Conservation (phyloP, 305 asterid genomes). For the Fraxinus platypoda region DNA sequence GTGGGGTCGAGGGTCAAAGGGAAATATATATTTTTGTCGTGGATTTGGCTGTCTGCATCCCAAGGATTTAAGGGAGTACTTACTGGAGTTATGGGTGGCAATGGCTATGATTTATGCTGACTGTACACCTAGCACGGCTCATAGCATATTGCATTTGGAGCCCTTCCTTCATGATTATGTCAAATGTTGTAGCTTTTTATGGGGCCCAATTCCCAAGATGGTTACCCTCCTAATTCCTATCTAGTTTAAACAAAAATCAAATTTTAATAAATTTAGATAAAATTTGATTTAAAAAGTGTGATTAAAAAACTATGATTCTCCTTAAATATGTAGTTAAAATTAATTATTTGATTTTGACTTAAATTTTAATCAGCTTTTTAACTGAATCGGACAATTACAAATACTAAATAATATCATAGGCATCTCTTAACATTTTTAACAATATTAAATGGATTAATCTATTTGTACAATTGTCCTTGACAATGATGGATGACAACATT, state of each 20-base stretch:
- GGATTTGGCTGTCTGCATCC: neutral
- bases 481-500: too few relatives aligned
- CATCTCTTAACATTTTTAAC: neutral
- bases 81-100: neutral
- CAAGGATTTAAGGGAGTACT: neutral
- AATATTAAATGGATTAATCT: too few relatives aligned
- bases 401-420: neutral
- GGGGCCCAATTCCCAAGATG: neutral
- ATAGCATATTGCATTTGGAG: neutral
- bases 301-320: too few relatives aligned
- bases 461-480: too few relatives aligned
- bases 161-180: neutral
- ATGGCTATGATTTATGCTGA: too few relatives aligned
- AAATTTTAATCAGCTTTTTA: too few relatives aligned
- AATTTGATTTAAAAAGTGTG: neutral
- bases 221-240: too few relatives aligned
- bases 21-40: neutral
- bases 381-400: too few relatives aligned
- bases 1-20: neutral
- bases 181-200: neutral
- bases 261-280: neutral
- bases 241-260: too few relatives aligned
- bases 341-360: too few relatives aligned
- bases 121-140: too few relatives aligned
- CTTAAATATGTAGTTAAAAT: too few relatives aligned